Evolutionary conservation across 2,329 filamentous ascomycete species (phyloP).

Genomic region (Colletotrichum navitas): DNA sequence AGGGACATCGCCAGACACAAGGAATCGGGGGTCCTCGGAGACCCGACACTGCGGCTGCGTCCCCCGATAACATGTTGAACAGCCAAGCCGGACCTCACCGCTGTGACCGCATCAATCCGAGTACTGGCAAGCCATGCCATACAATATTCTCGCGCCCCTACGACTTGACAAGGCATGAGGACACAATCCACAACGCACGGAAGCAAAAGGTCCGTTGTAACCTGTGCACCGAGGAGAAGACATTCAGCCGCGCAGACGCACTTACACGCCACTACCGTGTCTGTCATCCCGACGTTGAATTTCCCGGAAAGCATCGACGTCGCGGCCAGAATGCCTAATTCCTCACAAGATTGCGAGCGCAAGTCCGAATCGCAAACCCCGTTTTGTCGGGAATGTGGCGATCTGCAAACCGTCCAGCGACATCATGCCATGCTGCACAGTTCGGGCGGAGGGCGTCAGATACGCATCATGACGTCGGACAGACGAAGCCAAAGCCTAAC

Average conservation of each 20-base stretch:
- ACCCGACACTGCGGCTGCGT: slow-evolving; percentile 56
- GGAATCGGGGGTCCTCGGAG: slow-evolving; percentile 56
- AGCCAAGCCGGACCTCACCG: slow-evolving; percentile 94
- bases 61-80: slow-evolving; percentile 70
- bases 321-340: slow-evolving; percentile 42
- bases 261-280: slow-evolving; percentile 94
- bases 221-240: slow-evolving; percentile 95
- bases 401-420: background rate
- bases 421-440: background rate
- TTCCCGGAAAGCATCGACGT: slow-evolving; percentile 73
- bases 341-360: background rate
- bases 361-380: fast-evolving
- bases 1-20: slow-evolving; percentile 86
- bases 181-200: slow-evolving; percentile 94
- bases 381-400: too few relatives aligned
- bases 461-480: background rate
- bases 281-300: slow-evolving; percentile 89
- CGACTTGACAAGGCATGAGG: slow-evolving; percentile 95
- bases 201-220: slow-evolving; percentile 96
- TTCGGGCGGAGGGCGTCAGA: background rate
- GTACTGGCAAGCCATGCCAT: slow-evolving; percentile 94
- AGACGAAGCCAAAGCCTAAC: background rate
- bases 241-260: slow-evolving; percentile 94
- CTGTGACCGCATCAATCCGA: slow-evolving; percentile 93
- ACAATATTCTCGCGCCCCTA: slow-evolving; percentile 96